A percentile compares a stretch with the other conserved stretches of the same genome.
Conservation (phyloP, 140 eudicot genomes). For the Stevia rebaudiana region DNA sequence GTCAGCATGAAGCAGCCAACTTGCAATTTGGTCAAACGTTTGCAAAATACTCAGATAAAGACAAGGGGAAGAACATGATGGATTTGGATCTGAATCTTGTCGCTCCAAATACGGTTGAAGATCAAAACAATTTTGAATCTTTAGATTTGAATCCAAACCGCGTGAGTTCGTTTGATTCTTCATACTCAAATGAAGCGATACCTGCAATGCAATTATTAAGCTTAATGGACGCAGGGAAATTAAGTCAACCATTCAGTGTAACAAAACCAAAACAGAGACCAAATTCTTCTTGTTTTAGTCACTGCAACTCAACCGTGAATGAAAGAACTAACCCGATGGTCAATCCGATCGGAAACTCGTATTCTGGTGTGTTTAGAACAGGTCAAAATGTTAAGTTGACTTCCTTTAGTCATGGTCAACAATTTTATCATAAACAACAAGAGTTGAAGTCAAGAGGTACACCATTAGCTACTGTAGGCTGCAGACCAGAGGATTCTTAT, state of each 20-base stretch:
- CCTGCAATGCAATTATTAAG: conserved; percentile 56
- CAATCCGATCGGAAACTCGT: no score
- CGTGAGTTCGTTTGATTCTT: conserved; percentile 21
- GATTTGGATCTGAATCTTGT: conserved; percentile 40
- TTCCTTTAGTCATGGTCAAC: conserved; percentile 7
- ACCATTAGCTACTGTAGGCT: conserved; percentile 1
- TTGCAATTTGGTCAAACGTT: conserved; percentile 19
- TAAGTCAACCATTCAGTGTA: conserved; percentile 23
- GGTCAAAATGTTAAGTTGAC: no score
- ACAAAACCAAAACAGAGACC: conserved; percentile 20
- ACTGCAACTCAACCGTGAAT: no score
- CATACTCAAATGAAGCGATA: conserved; percentile 39
- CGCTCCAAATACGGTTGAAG: conserved; percentile 30
- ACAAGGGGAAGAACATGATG: conserved; percentile 40
- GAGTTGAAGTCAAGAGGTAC: conserved; percentile 7
- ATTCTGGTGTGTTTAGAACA: no score
- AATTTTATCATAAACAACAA: conserved; percentile 10
- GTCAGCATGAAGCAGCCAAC: conserved; percentile 4
- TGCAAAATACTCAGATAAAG: conserved; percentile 19
- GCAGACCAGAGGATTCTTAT: conserved; percentile 6
- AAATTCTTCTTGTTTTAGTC: no score
- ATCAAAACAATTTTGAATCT: conserved; percentile 27
- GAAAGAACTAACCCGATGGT: no score
- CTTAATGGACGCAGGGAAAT: conserved; percentile 46
- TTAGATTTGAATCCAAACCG: conserved; percentile 22